Percentiles rank a stretch among this genome's conserved stretches.
These are phyloP conservation scores for Neofusicoccum kwambonambiense DNA, from an alignment of 2,329 filamentous ascomycete genomes.

Conservation along the genomic window DNA sequence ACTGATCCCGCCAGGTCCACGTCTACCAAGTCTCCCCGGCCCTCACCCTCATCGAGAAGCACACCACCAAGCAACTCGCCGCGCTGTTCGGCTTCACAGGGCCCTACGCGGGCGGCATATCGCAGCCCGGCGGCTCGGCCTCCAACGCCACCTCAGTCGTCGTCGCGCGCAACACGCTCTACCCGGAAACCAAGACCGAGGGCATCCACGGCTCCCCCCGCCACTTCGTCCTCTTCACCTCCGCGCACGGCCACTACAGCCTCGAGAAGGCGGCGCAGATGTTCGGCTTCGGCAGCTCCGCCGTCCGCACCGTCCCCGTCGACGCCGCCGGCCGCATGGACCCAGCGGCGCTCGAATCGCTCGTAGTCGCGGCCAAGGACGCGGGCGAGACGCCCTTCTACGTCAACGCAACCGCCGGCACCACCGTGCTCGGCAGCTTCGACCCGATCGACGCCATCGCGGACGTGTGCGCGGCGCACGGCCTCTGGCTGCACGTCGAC, in stretches of 20 bases:
- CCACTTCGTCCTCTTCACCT: constrained; percentile 82
- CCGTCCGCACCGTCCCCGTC: constrained; percentile 73
- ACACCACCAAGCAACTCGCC: constrained; percentile 71
- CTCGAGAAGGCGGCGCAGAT: constrained; percentile 94
- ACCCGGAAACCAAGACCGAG: constrained; percentile 69
- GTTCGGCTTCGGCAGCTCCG: constrained; percentile 74
- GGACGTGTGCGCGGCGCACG: constrained; percentile 66
- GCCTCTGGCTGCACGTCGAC: constrained; percentile 91
- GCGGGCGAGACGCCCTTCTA: constrained; percentile 83
- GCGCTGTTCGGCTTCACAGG: constrained; percentile 73
- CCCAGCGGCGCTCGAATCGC: constrained; percentile 60
- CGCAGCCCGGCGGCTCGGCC: constrained; percentile 75
- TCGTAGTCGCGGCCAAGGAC: constrained; percentile 60
- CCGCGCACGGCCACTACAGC: constrained; percentile 87
- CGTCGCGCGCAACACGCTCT: constrained; percentile 83
- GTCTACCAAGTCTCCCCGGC: constrained; percentile 93
- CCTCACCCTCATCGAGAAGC: constrained; percentile 83
- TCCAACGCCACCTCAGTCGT: constrained; percentile 85
- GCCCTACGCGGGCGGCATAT: constrained; percentile 67
- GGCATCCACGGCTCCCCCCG: constrained; percentile 59
- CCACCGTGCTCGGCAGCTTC: constrained; percentile 86
- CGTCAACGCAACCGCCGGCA: constrained; percentile 93
- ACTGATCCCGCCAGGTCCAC: constrained; percentile 58
- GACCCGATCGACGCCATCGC: constrained; percentile 74
- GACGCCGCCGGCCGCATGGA: constrained; percentile 72